phyloP scores from a whole-genome alignment of 768 basidiomycete species.

The Piloderma croceum region DNA sequence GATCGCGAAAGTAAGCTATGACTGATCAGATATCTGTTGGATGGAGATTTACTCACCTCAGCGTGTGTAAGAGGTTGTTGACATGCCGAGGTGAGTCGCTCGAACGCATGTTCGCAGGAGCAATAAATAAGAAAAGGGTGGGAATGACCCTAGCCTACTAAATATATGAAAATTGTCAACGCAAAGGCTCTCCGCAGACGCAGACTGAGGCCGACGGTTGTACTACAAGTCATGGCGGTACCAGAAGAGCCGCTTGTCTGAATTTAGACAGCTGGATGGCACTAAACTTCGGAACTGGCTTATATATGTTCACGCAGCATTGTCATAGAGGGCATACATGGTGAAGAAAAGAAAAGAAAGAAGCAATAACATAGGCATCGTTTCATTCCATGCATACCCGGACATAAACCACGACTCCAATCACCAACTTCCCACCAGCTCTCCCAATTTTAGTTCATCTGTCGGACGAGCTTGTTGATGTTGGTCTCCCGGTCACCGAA shows the following conservation, averaged over 20 bases:
- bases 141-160: too few species aligned
- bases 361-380: conserved; percentile 12
- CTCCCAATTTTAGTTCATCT: conserved; percentile 67
- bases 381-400: conserved; percentile 30
- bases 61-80: conserved; percentile 22
- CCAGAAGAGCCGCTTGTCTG: too few species aligned
- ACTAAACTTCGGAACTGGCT: neutral
- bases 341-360: conserved; percentile 3
- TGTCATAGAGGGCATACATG: conserved; percentile 26
- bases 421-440: conserved; percentile 4
- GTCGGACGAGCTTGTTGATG: conserved; percentile 96
- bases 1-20: too few species aligned
- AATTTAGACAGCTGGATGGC: too few species aligned
- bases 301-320: neutral
- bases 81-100: conserved; percentile 17
- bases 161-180: too few species aligned
- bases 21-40: too few species aligned
- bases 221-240: too few species aligned
- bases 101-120: neutral
- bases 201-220: too few species aligned
- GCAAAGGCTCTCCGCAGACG: too few species aligned
- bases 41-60: conserved; percentile 20
- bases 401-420: conserved; percentile 12
- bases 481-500: conserved; percentile 94
- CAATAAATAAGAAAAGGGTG: too few species aligned